Evolutionary conservation across 1,139 yeast species (phyloP), one percentile per base, ranked within the genome.

Genomic region (Hanseniaspora uvarum): DNA sequence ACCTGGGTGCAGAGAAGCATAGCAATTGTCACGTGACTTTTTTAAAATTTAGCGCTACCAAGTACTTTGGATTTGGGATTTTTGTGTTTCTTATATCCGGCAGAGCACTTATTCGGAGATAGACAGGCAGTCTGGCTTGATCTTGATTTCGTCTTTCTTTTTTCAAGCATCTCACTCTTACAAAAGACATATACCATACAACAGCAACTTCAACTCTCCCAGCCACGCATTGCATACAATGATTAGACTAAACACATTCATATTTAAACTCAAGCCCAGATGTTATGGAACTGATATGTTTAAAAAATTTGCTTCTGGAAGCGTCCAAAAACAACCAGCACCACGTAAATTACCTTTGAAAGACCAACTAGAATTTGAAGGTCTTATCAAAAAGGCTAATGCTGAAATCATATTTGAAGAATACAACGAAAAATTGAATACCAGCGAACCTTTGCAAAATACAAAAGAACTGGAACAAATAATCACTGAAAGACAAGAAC

Each of bases 301-400:
- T 16, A 50, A 50, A 14, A 43, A 50, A n/a, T 50, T 50, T 41
- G 47, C 43, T 16, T 21, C 37, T n/a, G 41, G 37, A 11, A 19
- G 30, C 4, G 31, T 18, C 21, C 18, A 21, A n/a, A 50, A 50
- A 18, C 44, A 36, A 12, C 94, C 96, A 1, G 77, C 84, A 2
- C 98, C 98, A 11, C 96, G 95, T 36, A 78, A 80, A 58, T 74
- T 92, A 24, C 86, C 94, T 18, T 79, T 81, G 59, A 86, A 86
- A 61, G 92, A 89, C 50, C 98, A 92, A 67, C 87, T 83, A 61
- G 98, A 92, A 69, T 92, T 92, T 68, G 97, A 92, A 65, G 74
- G 77, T 49, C 76, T 92, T 46, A 95, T 88, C 63, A 80, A 78
- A 63, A 76, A 82, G 46, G 97, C 97, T 1, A 80, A 77, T 60